Base-by-base conservation (phyloP, 331 rosid genomes). In the Quercus tomentella region DNA sequence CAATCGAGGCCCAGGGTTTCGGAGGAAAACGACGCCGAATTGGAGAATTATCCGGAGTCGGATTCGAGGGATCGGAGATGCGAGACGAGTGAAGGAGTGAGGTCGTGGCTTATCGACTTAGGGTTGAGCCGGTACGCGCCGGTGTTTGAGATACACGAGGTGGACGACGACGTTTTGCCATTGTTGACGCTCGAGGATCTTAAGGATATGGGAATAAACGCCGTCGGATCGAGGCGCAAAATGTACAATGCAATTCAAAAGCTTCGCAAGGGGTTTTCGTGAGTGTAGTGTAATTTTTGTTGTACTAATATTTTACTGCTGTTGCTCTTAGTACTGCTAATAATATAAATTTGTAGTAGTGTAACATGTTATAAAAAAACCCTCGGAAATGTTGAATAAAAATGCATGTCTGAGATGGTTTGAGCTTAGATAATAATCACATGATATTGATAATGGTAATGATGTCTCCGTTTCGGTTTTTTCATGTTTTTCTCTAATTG, bases 121-220 rank as follows among this genome's bases (percentile, higher is more conserved):
- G 93, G 96, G 69, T 30, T 91, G 76, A 88, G 96, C 76, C 71
- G 91, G 82, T 91, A 91, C 74, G 84, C 88, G 54, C 91, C 96
- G 16, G 82, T 91, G 80, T 91, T 91, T 72, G 93, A 91, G 83
- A 91, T 91, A 16, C 96, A 91, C 17, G 96, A 91, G 77, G 93
- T 89, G 31, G 96, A 89, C 77, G 96, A 89, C 28, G 92, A 91
- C 20, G 86, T 91, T 51, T 87, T 91, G 84, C 96, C 93, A 1
- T 58, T 91, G 93, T 83, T 91, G 84, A 89, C 93, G 1, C 84
- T 91, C 81, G 96, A 91, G 81, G 96, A 91, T 82, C 93, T 91
- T 30, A 91, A 91, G 68, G 96, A 89, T 74, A 91, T 91, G 93
- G 92, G 96, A 18, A 89, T 91, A 17, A 91, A 78, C 63, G 96